A percentile compares a stretch with the other conserved stretches of the same genome.
Conservation (phyloP, 2,329 filamentous ascomycete species). For the Cladobotryum protrusum region DNA sequence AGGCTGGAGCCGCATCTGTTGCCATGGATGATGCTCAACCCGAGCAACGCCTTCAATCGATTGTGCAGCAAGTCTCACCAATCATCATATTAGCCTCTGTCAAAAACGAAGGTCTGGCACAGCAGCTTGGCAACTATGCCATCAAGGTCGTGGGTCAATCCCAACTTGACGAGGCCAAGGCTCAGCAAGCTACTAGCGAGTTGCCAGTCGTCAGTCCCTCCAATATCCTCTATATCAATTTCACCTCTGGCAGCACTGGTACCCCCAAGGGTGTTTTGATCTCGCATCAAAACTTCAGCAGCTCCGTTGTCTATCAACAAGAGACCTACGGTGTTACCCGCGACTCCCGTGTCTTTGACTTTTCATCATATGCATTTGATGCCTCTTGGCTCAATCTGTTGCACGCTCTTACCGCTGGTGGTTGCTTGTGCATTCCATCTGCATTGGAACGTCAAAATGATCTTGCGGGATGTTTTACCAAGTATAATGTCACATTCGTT, state of each 20-base stretch:
- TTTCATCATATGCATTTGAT: slow-evolving; percentile 15
- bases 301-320: slow-evolving; percentile 15
- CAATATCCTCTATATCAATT: slow-evolving; percentile 1
- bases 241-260: not conserved
- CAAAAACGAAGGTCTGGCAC: slow-evolving; percentile 10
- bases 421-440: slow-evolving; percentile 15
- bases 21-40: slow-evolving; percentile 18
- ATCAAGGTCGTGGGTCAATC: not conserved
- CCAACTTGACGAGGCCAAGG: too few species aligned
- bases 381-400: slow-evolving; percentile 13
- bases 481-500: not conserved
- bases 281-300: slow-evolving; percentile 7
- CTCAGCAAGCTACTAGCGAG: not conserved
- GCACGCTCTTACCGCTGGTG: slow-evolving; percentile 11
- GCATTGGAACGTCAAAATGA: slow-evolving; percentile 8
- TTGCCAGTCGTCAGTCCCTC: not conserved
- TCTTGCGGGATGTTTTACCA: not conserved
- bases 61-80: too few species aligned
- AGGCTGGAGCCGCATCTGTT: slow-evolving; percentile 29
- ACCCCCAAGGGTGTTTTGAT: not conserved
- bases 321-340: not conserved
- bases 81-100: too few species aligned
- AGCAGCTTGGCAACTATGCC: not conserved
- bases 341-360: slow-evolving; percentile 1
- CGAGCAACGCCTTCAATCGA: too few species aligned